A percentile compares a stretch with the other conserved stretches of the same genome.
Evolutionary conservation across 148 eudicot genomes (phyloP).

Genomic region (Fallopia convolvulus): DNA sequence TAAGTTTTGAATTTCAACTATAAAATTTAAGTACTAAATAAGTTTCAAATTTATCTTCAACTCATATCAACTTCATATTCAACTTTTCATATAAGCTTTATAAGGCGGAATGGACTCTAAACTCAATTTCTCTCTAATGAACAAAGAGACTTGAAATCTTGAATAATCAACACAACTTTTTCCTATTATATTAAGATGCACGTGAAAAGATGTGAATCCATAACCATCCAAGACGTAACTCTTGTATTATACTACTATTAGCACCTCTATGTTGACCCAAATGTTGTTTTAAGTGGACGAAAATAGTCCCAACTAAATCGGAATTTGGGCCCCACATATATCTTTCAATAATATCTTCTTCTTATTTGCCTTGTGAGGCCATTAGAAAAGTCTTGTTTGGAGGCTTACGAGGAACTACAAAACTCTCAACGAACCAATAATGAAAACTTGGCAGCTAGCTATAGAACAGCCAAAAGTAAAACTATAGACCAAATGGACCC

Average conservation of each 20-base stretch:
- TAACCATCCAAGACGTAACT: neutral
- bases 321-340: neutral
- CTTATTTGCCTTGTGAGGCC: neutral
- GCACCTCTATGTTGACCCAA: neutral
- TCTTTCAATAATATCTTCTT: neutral
- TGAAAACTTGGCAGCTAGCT: neutral
- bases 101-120: too few species aligned
- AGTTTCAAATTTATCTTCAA: too few species aligned
- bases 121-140: too few species aligned
- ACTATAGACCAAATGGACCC: neutral
- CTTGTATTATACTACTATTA: neutral
- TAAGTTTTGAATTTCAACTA: too few species aligned
- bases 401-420: neutral
- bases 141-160: neutral
- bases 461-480: neutral
- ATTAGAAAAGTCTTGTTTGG: slow-evolving; percentile 6
- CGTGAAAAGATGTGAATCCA: neutral
- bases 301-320: neutral
- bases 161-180: neutral
- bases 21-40: too few species aligned
- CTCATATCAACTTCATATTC: too few species aligned
- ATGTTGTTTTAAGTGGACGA: neutral
- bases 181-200: neutral
- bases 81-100: too few species aligned
- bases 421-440: neutral